Percentiles rank a stretch among this genome's conserved stretches.
Evolutionary conservation across 176 grass and related monocot genomes (phyloP).

Genomic region (Eleusine coracana): DNA sequence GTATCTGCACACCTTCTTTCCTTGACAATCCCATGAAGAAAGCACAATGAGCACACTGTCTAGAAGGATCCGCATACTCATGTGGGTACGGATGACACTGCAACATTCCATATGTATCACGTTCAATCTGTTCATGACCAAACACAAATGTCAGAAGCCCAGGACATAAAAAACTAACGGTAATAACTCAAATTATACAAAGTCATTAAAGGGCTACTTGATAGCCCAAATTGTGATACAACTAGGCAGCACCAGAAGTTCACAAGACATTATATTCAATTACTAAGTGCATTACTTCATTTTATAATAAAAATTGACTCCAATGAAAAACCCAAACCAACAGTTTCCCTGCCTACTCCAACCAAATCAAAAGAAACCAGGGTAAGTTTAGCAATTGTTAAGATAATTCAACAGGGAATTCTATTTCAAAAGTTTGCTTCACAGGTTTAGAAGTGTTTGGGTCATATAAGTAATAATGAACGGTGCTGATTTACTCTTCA

Average conservation of each 20-base stretch:
- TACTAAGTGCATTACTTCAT: background rate
- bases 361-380: background rate
- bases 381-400: too few species aligned
- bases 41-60: slow-evolving; percentile 84
- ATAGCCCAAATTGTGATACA: background rate
- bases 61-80: slow-evolving; percentile 76
- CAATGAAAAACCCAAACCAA: background rate
- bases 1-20: slow-evolving; percentile 87
- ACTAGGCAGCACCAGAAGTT: background rate
- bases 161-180: slow-evolving; percentile 1
- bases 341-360: background rate
- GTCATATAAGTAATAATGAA: too few species aligned
- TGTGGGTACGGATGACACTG: slow-evolving; percentile 96
- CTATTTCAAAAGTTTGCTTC: too few species aligned
- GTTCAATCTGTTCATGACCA: slow-evolving; percentile 70
- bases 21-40: slow-evolving; percentile 97
- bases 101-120: slow-evolving; percentile 87
- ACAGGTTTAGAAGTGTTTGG: too few species aligned
- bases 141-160: slow-evolving; percentile 15
- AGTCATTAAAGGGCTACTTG: background rate
- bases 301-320: background rate
- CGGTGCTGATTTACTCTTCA: too few species aligned
- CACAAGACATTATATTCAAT: background rate
- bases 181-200: background rate
- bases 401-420: too few species aligned